These are phyloP conservation scores for Lepraria neglecta DNA, from an alignment of 495 filamentous ascomycete genomes.

Conservation along the genomic window DNA sequence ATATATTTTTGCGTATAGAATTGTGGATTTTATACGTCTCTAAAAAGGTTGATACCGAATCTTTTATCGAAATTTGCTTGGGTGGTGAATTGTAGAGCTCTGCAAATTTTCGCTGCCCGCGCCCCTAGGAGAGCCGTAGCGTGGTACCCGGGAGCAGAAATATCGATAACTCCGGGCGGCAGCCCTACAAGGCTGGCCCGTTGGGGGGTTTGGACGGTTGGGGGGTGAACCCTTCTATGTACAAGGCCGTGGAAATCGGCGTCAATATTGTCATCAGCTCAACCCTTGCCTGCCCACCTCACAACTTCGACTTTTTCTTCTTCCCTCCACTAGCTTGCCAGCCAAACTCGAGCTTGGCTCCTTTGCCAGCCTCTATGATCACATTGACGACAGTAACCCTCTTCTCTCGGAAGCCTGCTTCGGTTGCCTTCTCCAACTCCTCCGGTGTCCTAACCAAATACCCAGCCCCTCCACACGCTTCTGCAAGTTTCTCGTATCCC, in stretches of 20 bases:
- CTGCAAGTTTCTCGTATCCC: slow-evolving; percentile 53
- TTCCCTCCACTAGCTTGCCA: slow-evolving; percentile 22
- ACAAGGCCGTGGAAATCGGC: neutral
- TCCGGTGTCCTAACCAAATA: slow-evolving; percentile 48
- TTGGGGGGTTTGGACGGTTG: too few relatives aligned
- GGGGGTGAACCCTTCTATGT: too few relatives aligned
- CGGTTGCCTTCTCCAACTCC: slow-evolving; percentile 48
- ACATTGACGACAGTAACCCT: slow-evolving; percentile 51
- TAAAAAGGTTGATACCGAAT: too few relatives aligned
- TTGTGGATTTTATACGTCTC: too few relatives aligned
- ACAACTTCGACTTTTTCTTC: slow-evolving; percentile 19
- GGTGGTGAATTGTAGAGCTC: too few relatives aligned
- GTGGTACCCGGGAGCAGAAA: too few relatives aligned
- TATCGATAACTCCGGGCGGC: too few relatives aligned
- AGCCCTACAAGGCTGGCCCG: too few relatives aligned
- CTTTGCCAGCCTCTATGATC: slow-evolving; percentile 51
- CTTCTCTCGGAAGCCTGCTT: slow-evolving; percentile 45
- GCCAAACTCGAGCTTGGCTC: slow-evolving; percentile 42
- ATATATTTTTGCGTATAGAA: too few relatives aligned
- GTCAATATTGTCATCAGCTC: neutral
- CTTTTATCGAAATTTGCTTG: too few relatives aligned
- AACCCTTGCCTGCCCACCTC: neutral
- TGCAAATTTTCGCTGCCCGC: too few relatives aligned
- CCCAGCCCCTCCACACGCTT: slow-evolving; percentile 51
- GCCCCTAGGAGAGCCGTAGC: too few relatives aligned